phyloP scores from a whole-genome alignment of 176 grass and related monocot species.

The Oryza punctata region DNA sequence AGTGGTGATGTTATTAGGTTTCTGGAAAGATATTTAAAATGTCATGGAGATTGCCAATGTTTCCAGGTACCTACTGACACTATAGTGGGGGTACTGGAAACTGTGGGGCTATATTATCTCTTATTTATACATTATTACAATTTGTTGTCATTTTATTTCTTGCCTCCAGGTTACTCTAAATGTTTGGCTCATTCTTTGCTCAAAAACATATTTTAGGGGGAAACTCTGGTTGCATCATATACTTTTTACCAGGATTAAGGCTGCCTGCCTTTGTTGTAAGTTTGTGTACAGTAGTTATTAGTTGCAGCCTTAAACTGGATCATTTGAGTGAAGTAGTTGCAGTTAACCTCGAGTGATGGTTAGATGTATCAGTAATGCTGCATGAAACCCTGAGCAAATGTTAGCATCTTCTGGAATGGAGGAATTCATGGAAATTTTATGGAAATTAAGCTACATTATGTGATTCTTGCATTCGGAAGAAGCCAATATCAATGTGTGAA shows the following conservation, averaged over 20 bases:
- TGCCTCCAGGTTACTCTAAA: background rate
- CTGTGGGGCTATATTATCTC: background rate
- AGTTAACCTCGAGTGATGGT: no score
- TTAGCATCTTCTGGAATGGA: no score
- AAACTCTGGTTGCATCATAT: background rate
- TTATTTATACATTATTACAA: conserved; percentile 2
- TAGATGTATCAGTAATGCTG: no score
- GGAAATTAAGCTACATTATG: no score
- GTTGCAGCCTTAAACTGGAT: background rate
- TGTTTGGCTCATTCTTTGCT: background rate
- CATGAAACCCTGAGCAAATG: no score
- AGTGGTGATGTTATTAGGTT: conserved; percentile 9
- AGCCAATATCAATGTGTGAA: no score
- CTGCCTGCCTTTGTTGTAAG: background rate
- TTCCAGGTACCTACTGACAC: conserved; percentile 43
- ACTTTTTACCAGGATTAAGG: background rate
- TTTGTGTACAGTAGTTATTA: background rate
- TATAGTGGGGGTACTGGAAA: conserved; percentile 36
- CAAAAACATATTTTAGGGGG: background rate
- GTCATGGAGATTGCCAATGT: conserved; percentile 7
- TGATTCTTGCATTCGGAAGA: no score
- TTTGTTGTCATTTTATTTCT: conserved; percentile 19
- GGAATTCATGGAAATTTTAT: no score
- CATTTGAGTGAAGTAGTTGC: background rate
- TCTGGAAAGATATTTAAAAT: conserved; percentile 23